phyloP scores from a whole-genome alignment of 2,329 filamentous ascomycete genomes.

The Dothistroma septosporum region DNA sequence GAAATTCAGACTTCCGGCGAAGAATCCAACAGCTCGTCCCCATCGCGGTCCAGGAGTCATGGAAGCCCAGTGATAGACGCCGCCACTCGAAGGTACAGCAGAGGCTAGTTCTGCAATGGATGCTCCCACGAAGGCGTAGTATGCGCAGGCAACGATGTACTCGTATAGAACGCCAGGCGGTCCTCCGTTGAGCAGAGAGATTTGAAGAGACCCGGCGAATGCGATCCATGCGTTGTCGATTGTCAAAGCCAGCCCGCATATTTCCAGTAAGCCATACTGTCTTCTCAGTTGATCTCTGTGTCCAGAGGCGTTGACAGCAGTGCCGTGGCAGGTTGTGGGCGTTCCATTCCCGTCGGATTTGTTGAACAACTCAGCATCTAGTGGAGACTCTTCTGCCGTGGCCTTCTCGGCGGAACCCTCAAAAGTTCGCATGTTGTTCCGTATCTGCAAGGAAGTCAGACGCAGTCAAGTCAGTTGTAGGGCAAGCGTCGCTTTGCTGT shows the following conservation, averaged over 20 bases:
- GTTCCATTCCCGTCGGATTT: background rate
- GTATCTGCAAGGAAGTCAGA: too few relatives aligned
- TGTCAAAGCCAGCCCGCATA: slow-evolving; percentile 56
- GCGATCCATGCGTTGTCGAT: slow-evolving; percentile 64
- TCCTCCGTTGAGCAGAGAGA: slow-evolving; percentile 45
- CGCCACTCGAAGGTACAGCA: slow-evolving; percentile 54
- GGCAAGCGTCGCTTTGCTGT: background rate
- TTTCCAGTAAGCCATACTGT: slow-evolving; percentile 58
- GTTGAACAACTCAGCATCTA: background rate
- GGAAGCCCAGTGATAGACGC: slow-evolving; percentile 37
- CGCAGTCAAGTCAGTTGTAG: too few relatives aligned
- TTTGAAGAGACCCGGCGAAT: slow-evolving; percentile 57
- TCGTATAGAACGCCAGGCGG: slow-evolving; percentile 37
- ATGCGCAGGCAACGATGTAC: slow-evolving; percentile 34
- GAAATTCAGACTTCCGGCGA: slow-evolving; percentile 43
- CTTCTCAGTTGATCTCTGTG: slow-evolving; percentile 60
- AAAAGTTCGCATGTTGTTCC: too few relatives aligned
- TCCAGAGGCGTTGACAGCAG: slow-evolving; percentile 56
- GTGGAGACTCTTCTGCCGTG: background rate
- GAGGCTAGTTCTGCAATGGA: slow-evolving; percentile 51
- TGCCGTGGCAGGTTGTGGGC: background rate
- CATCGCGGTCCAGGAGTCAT: slow-evolving; percentile 33
- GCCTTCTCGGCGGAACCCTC: background rate
- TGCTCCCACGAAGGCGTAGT: slow-evolving; percentile 37
- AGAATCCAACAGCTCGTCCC: slow-evolving; percentile 37